These are phyloP conservation scores for Rhodotorula sp. DNA, from an alignment of 1,284 basidiomycete species.

Conservation along the genomic window DNA sequence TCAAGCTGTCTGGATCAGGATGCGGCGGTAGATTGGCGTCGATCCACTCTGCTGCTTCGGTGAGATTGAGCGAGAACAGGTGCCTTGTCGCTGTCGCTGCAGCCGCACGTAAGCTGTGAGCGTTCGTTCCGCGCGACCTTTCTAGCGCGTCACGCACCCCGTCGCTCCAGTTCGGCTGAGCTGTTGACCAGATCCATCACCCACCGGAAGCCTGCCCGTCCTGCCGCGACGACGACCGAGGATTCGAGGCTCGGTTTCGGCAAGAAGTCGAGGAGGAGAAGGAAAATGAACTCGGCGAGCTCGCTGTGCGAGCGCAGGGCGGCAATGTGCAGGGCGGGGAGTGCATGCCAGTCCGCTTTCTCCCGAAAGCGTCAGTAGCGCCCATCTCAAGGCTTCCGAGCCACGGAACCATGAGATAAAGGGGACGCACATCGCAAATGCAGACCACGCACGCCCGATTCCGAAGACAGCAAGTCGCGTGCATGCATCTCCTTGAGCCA, in stretches of 20 bases:
- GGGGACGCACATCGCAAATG: too few relatives aligned
- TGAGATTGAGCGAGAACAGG: background rate
- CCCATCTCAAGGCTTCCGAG: too few relatives aligned
- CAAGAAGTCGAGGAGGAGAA: background rate
- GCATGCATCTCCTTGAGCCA: background rate
- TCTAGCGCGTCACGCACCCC: too few relatives aligned
- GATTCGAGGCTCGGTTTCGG: too few relatives aligned
- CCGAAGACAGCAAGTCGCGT: background rate
- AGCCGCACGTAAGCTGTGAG: background rate
- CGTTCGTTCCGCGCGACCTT: too few relatives aligned
- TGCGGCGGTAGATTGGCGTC: background rate
- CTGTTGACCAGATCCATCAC: too few relatives aligned
- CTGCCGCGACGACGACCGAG: too few relatives aligned
- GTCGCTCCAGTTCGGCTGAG: too few relatives aligned
- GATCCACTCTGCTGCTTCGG: constrained; percentile 7
- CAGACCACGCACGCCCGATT: background rate
- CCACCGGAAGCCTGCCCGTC: too few relatives aligned
- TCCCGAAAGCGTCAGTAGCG: too few relatives aligned
- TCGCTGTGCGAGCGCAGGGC: background rate
- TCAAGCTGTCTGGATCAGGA: background rate
- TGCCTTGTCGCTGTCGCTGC: background rate
- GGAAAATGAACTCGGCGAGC: background rate
- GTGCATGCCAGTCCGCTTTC: too few relatives aligned
- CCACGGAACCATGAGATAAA: too few relatives aligned
- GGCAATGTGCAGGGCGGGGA: background rate